phyloP scores from a whole-genome alignment of 2,329 filamentous ascomycete genomes.

The Ophiostoma montium region DNA sequence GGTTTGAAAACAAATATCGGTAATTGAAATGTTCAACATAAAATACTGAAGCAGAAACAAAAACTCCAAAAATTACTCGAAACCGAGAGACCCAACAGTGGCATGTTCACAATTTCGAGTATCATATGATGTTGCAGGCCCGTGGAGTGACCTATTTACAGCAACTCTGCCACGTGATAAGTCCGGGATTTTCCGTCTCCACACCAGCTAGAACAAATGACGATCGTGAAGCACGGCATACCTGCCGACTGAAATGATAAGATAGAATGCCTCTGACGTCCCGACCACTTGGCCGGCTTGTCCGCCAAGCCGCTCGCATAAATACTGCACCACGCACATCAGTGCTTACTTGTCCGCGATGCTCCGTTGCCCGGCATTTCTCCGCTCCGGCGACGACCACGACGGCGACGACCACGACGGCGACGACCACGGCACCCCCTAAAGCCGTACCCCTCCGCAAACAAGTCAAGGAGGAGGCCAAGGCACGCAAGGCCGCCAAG shows the following conservation, averaged over 20 bases:
- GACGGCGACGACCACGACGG: background rate
- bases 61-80: too few species aligned
- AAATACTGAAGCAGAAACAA: too few species aligned
- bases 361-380: background rate
- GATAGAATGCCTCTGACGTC: background rate
- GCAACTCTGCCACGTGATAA: too few species aligned
- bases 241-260: background rate
- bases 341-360: background rate
- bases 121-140: too few species aligned
- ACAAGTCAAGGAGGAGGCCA: slow-evolving; percentile 54
- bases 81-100: too few species aligned
- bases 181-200: too few species aligned
- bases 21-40: too few species aligned
- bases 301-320: background rate
- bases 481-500: slow-evolving; percentile 28
- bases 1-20: too few species aligned
- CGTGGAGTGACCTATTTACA: too few species aligned
- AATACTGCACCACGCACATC: background rate
- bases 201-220: too few species aligned
- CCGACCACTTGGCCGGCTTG: background rate
- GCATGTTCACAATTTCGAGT: too few species aligned
- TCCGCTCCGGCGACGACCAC: background rate
- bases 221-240: too few species aligned
- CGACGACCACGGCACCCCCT: background rate
- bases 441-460: slow-evolving; percentile 46